Evolutionary conservation across 148 eudicot genomes (phyloP).

Genomic region (Simmondsia chinensis): DNA sequence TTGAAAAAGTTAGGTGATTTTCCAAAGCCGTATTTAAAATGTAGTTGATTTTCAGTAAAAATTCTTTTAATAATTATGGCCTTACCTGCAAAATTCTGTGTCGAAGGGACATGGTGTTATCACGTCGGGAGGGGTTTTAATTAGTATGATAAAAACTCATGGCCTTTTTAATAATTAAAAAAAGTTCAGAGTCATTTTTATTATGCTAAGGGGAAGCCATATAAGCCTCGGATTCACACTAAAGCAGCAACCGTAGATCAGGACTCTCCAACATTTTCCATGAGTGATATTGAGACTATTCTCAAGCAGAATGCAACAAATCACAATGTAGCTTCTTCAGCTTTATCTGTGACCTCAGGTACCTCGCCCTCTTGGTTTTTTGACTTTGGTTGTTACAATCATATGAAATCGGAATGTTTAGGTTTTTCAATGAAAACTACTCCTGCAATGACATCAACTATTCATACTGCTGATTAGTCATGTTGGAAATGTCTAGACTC

Average conservation of each 20-base stretch:
- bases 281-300: neutral
- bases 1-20: too few species aligned
- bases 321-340: neutral
- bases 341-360: neutral
- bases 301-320: neutral
- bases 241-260: too few species aligned
- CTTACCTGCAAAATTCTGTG: too few species aligned
- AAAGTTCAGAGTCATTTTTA: too few species aligned
- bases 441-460: neutral
- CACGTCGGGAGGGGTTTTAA: too few species aligned
- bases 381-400: slow-evolving; percentile 6
- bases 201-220: neutral
- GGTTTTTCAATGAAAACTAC: neutral
- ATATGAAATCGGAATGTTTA: neutral
- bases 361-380: slow-evolving; percentile 4
- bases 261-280: neutral
- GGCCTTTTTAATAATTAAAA: too few species aligned
- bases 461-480: neutral
- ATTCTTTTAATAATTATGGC: too few species aligned
- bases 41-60: too few species aligned
- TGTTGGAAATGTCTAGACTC: neutral
- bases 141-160: too few species aligned
- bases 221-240: neutral
- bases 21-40: too few species aligned
- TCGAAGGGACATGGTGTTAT: too few species aligned